Conservation (phyloP, 2,329 filamentous ascomycete species). For the Clarireedia sp. region DNA sequence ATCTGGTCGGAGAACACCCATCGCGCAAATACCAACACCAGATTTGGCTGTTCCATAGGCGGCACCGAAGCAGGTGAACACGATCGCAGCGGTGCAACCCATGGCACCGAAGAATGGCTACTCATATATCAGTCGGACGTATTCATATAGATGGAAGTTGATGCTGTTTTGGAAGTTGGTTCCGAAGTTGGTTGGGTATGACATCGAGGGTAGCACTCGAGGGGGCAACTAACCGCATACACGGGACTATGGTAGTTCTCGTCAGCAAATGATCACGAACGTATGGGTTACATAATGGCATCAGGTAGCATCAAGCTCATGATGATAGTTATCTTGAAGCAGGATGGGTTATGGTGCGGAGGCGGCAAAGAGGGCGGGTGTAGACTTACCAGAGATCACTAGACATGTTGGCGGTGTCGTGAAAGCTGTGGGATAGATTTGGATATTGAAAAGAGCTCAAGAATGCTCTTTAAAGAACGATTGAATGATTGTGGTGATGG, state of each 20-base stretch:
- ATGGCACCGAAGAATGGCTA: slow-evolving; percentile 92
- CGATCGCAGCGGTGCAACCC: slow-evolving; percentile 90
- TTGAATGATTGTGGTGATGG: slow-evolving; percentile 23
- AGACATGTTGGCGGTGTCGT: slow-evolving; percentile 54
- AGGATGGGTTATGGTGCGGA: background rate
- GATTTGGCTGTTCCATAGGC: slow-evolving; percentile 99
- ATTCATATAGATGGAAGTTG: slow-evolving; percentile 15
- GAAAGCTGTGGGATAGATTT: slow-evolving; percentile 14
- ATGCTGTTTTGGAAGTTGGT: background rate
- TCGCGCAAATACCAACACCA: slow-evolving; percentile 94
- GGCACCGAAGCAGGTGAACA: slow-evolving; percentile 94
- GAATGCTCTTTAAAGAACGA: slow-evolving; percentile 19
- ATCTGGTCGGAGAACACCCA: slow-evolving; percentile 96
- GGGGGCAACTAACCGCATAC: slow-evolving; percentile 80
- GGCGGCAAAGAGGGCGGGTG: slow-evolving; percentile 20
- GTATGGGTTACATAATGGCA: background rate
- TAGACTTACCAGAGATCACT: slow-evolving; percentile 62
- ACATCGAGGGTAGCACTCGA: background rate
- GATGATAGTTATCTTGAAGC: slow-evolving; percentile 16
- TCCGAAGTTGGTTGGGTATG: background rate
- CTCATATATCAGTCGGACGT: slow-evolving; percentile 24
- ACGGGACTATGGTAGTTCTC: slow-evolving; percentile 62
- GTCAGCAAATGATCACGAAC: slow-evolving; percentile 37
- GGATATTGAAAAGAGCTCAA: slow-evolving; percentile 16
- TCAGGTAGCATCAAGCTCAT: background rate